phyloP scores from a whole-genome alignment of 495 filamentous ascomycete species.

The Neurospora sp. region DNA sequence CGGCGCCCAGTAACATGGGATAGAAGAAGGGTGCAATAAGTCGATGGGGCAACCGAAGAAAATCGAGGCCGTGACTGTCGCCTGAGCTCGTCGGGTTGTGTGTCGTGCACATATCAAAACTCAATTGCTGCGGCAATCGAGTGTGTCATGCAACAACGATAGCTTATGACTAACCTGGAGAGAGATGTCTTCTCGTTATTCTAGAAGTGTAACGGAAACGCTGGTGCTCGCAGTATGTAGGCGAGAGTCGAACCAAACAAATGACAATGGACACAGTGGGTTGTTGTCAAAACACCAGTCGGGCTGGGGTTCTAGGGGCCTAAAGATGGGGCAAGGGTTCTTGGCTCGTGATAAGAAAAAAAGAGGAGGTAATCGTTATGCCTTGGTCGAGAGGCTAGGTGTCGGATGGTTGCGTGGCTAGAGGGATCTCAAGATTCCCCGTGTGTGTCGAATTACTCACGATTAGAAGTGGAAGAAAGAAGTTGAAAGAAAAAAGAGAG shows the following conservation, averaged over 20 bases:
- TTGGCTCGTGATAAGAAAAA: not conserved
- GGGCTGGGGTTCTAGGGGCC: not conserved
- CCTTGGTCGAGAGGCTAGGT: not conserved
- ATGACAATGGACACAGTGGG: not conserved
- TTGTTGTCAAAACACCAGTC: not conserved
- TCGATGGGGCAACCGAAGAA: not conserved
- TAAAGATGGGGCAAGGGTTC: not conserved
- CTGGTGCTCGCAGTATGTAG: not conserved
- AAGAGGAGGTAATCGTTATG: not conserved
- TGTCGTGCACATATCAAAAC: not conserved
- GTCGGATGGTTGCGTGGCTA: not conserved
- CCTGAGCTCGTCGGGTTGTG: not conserved
- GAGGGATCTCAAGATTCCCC: not conserved
- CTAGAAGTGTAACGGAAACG: not conserved
- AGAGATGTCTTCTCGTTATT: not conserved
- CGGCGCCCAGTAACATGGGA: not conserved
- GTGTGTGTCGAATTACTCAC: not conserved
- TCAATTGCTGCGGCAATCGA: not conserved
- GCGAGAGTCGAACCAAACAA: not conserved
- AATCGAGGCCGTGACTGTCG: not conserved
- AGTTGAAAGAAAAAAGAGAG: not conserved
- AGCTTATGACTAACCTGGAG: not conserved
- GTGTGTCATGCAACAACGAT: not conserved
- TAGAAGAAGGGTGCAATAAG: not conserved
- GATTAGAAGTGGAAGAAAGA: not conserved